A percentile compares a stretch with the other conserved stretches of the same genome.
phyloP scores from a whole-genome alignment of 331 rosid species.

The Malus hybrid region DNA sequence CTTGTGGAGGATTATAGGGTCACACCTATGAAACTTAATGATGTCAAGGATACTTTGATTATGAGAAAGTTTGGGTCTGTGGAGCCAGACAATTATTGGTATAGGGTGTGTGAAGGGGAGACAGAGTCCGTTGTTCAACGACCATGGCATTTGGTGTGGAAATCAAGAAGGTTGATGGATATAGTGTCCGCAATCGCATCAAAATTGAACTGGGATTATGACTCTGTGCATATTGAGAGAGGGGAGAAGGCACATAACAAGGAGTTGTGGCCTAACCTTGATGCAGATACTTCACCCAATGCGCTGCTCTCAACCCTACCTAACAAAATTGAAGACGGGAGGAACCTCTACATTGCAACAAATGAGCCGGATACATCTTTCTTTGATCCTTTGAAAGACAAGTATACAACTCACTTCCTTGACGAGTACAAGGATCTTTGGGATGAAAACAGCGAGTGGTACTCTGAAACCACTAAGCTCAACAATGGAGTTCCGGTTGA shows the following conservation, averaged over 20 bases:
- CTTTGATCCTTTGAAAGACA: slow-evolving; percentile 84
- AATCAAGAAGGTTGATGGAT: slow-evolving; percentile 88
- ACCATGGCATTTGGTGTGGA: slow-evolving; percentile 97
- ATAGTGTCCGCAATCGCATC: slow-evolving; percentile 81
- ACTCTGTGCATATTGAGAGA: slow-evolving; percentile 81
- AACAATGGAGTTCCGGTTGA: slow-evolving; percentile 65
- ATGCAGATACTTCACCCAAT: slow-evolving; percentile 69
- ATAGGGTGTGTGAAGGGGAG: slow-evolving; percentile 96
- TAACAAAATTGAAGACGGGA: slow-evolving; percentile 72
- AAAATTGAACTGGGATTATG: slow-evolving; percentile 87
- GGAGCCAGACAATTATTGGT: slow-evolving; percentile 97
- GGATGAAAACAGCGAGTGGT: slow-evolving; percentile 81
- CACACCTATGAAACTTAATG: slow-evolving; percentile 82
- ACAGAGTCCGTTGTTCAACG: slow-evolving; percentile 79
- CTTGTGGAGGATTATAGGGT: slow-evolving; percentile 72
- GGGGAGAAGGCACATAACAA: slow-evolving; percentile 89
- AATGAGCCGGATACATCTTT: slow-evolving; percentile 63
- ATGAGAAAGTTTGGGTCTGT: slow-evolving; percentile 85
- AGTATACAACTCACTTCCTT: slow-evolving; percentile 80
- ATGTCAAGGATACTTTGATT: slow-evolving; percentile 62
- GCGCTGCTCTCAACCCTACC: slow-evolving; percentile 63
- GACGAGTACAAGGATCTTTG: slow-evolving; percentile 86
- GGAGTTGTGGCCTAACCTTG: slow-evolving; percentile 97
- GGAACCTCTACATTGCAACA: slow-evolving; percentile 84
- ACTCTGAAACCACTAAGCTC: slow-evolving; percentile 64